A percentile compares a stretch with the other conserved stretches of the same genome.
These are phyloP conservation scores for Kurtzmaniella quercitrusa DNA, from an alignment of 1,139 yeast genomes.

Conservation along the genomic window DNA sequence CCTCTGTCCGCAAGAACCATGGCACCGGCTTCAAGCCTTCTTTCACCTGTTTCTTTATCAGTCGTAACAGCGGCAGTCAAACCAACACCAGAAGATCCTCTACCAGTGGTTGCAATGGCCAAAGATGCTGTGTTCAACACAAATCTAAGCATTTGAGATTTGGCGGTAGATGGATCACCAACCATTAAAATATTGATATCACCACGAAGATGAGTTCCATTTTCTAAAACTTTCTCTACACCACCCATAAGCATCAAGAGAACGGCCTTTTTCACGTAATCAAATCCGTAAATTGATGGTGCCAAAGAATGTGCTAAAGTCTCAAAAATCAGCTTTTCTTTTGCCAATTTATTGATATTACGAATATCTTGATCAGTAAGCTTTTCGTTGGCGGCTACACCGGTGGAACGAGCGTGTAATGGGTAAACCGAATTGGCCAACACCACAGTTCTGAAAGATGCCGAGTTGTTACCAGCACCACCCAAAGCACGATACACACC, in stretches of 20 bases:
- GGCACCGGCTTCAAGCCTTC: conserved; percentile 97
- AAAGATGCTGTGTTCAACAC: conserved; percentile 91
- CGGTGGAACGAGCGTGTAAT: conserved; percentile 82
- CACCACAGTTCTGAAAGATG: conserved; percentile 76
- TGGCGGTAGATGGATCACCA: conserved; percentile 99
- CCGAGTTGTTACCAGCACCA: conserved; percentile 61
- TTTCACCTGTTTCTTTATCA: conserved; percentile 95
- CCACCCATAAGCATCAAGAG: conserved; percentile 91
- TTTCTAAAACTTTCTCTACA: conserved; percentile 86
- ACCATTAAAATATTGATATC: conserved; percentile 95
- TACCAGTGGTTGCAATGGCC: conserved; percentile 98
- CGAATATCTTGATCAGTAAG: conserved; percentile 82
- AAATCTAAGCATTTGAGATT: conserved; percentile 90
- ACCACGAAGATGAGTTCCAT: conserved; percentile 97
- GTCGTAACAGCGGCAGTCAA: conserved; percentile 97
- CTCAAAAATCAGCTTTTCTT: conserved; percentile 68
- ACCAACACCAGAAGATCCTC: conserved; percentile 99
- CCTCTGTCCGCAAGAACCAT: conserved; percentile 99
- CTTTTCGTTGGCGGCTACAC: conserved; percentile 72
- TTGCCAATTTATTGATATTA: conserved; percentile 76
- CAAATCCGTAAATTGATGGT: conserved; percentile 94
- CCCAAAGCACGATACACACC: conserved; percentile 95
- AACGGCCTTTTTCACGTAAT: conserved; percentile 86
- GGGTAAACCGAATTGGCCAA: conserved; percentile 88
- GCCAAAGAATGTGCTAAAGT: conserved; percentile 83